Evolutionary conservation across 192 early-diverging fungal species (phyloP).

Genomic region (Umbelopsis sp.): DNA sequence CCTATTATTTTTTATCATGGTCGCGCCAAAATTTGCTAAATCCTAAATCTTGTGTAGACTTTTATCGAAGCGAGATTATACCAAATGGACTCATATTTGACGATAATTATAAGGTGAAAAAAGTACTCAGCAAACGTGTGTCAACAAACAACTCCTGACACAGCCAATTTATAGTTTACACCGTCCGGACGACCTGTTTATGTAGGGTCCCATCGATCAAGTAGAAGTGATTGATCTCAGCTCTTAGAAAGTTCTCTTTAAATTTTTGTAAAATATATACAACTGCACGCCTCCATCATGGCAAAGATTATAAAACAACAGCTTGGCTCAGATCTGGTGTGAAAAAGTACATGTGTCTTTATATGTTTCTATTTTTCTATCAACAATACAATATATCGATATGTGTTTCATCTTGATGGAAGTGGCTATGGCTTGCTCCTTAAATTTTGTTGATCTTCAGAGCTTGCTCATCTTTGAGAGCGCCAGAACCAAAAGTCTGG

Average conservation of each 20-base stretch:
- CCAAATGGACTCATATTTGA: constrained; percentile 55
- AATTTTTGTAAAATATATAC: no score
- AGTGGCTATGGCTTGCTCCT: no score
- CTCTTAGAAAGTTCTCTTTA: background rate
- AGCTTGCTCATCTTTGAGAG: no score
- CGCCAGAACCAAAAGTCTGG: no score
- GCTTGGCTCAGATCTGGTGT: no score
- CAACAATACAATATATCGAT: no score
- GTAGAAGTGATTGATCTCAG: background rate
- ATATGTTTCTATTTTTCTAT: no score
- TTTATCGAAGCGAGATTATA: constrained; percentile 53
- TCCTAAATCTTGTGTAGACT: constrained; percentile 27
- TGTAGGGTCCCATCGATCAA: constrained; percentile 26
- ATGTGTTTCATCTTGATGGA: no score
- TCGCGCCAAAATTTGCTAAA: background rate
- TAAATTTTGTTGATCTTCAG: no score
- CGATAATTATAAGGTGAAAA: constrained; percentile 47
- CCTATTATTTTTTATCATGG: background rate
- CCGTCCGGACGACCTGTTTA: constrained; percentile 31
- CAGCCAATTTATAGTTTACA: constrained; percentile 24
- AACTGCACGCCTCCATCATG: no score
- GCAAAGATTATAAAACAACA: no score
- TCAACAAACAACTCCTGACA: background rate
- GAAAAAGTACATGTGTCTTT: no score
- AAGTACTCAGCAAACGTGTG: background rate